These are phyloP conservation scores for Pleurotus pulmonarius DNA, from an alignment of 768 basidiomycete species.

Conservation along the genomic window DNA sequence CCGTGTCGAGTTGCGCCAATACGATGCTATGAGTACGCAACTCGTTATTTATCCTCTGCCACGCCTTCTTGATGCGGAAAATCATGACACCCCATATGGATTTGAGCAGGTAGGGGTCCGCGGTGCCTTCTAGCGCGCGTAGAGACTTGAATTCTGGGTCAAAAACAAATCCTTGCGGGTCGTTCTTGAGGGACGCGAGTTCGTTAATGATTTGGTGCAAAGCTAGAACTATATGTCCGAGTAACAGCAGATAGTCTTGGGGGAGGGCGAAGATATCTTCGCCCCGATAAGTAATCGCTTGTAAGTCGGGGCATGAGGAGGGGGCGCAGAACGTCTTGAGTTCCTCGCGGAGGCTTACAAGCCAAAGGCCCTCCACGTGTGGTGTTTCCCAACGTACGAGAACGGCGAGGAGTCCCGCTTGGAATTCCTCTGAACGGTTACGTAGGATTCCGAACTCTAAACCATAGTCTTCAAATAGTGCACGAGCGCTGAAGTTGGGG, in stretches of 20 bases:
- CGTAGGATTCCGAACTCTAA: too few relatives aligned
- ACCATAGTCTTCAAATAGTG: too few relatives aligned
- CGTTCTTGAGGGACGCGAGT: background rate
- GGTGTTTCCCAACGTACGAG: too few relatives aligned
- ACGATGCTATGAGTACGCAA: background rate
- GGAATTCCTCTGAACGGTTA: too few relatives aligned
- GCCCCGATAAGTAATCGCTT: background rate
- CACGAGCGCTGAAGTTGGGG: too few relatives aligned
- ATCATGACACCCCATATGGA: background rate
- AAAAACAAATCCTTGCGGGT: background rate
- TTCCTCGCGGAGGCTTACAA: too few relatives aligned
- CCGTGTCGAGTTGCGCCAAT: background rate
- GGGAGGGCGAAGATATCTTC: background rate
- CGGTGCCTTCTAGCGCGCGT: background rate
- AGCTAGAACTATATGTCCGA: background rate
- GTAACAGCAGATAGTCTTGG: background rate
- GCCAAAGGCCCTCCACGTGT: too few relatives aligned
- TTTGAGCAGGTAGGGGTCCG: background rate
- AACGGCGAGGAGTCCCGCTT: too few relatives aligned
- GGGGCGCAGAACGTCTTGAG: too few relatives aligned
- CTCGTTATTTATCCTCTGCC: background rate
- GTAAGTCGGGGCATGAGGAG: too few relatives aligned
- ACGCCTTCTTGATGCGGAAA: background rate
- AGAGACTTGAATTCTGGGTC: background rate
- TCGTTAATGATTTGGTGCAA: background rate